Evolutionary conservation across 139 green algal species (phyloP), one percentile per base, ranked within the genome.

Genomic region (Chlorella sp.): DNA sequence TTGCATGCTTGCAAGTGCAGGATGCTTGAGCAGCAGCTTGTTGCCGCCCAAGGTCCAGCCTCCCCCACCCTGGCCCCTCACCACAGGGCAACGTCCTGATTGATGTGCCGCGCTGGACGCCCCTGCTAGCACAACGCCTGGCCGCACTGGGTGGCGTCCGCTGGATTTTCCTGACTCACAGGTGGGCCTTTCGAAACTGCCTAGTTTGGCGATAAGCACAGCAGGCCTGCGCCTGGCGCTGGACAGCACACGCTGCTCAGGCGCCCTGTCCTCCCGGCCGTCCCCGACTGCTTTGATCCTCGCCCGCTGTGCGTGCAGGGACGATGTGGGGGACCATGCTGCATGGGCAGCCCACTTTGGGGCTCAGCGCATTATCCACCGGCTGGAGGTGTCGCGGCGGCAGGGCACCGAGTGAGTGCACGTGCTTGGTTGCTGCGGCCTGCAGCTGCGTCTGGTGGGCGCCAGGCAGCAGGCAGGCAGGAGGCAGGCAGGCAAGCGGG

Each of bases 151-250:
- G 95, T 0, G 95, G 94, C 30, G 90, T 94, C 22, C 83, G 85
- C 7, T 94, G 86, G 80, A 96, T 97, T 8, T 95, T 96, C 85
- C 85, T 98, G 0, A 94, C 92, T 3, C 95, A 98, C 91, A 87
- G 51, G 51, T 24, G 51, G 14, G 51, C 4, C 90, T 20, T 41
- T 73, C n/a, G n/a, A n/a, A n/a, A n/a, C n/a, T n/a, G n/a, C n/a
- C n/a, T n/a, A n/a, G n/a, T n/a, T n/a, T n/a, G n/a, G n/a, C n/a
- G n/a, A n/a, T n/a, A n/a, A n/a, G n/a, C n/a, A n/a, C n/a, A n/a
- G 65, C 13, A 73, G 80, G 81, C 82, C 13, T 67, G 46, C 19
- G 46, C 11, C 46, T 28, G 43, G 41, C 24, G n/a, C 32, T 20
- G 75, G n/a, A n/a, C n/a, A n/a, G n/a, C n/a, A n/a, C n/a, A n/a